Base-by-base conservation (phyloP, 768 basidiomycete species). In the Cyclocybe aegerita region DNA sequence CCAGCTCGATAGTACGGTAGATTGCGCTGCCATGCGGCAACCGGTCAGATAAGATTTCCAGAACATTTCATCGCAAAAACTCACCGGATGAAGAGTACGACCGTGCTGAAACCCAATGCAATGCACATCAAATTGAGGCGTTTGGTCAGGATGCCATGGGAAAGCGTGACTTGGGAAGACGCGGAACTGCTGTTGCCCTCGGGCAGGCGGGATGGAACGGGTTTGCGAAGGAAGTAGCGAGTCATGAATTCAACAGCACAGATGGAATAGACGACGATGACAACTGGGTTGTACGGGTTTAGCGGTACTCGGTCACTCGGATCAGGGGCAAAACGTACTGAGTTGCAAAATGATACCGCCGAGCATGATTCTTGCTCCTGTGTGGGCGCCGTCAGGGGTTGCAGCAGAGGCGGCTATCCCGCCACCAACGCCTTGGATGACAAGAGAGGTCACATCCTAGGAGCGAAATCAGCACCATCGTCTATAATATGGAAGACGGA, bases 401-500 rank as follows among this genome's bases (percentile, higher is more conserved):
- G 53, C 64, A 6, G 67, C 74, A 1, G 63, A 61, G 4, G 78
- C 71, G 0, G 84, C 84, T 15, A 73, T 58, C 0, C 77, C 85
- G 17, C 86, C 86, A 35, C 86, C 86, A 12, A 76, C 65, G 29
- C 78, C 85, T 66, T 89, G 86, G 2, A 86, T 64, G n/a, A 81
- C 65, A 23, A 89, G 72, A 7, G 84, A 77, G 31, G 81, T 58
- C 23, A 83, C 54, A 56, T 86, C 86, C 64, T 23, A 23, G 23
- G 23, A 23, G 23, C 1, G 23, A 23, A 23, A 1, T 23, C 23
- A 23, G 23, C 23, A 23, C 23, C 23, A 23, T 23, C 23, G 5
- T 23, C 33, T 31, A n/a, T 16, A n/a, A n/a, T 7, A 32, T 17
- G 23, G 29, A 29, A 1, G n/a, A 37, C 38, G 2, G 3, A 5